These are phyloP conservation scores for Eleusine coracana DNA, from an alignment of 176 grass and related monocot genomes.

Conservation along the genomic window DNA sequence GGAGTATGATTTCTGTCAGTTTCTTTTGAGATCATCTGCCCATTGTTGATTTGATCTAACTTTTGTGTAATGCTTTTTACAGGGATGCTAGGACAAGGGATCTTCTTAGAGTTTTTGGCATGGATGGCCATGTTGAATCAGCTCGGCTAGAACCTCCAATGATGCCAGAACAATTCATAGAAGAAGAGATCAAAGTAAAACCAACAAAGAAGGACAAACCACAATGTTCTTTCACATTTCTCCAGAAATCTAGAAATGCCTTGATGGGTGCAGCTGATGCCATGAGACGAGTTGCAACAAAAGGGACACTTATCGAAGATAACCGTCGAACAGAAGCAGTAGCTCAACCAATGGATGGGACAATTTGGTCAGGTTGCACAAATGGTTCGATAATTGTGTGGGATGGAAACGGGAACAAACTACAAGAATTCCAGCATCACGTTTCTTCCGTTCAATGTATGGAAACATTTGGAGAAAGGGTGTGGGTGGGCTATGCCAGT, in stretches of 20 bases:
- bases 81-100: slow-evolving; percentile 93
- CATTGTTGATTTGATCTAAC: neutral
- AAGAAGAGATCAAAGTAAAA: slow-evolving; percentile 93
- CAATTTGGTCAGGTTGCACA: slow-evolving; percentile 91
- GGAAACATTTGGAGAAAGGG: slow-evolving; percentile 66
- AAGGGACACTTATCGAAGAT: slow-evolving; percentile 81
- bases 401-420: slow-evolving; percentile 70
- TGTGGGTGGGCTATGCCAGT: slow-evolving; percentile 90
- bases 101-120: slow-evolving; percentile 83
- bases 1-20: neutral
- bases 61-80: slow-evolving; percentile 26
- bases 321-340: slow-evolving; percentile 72
- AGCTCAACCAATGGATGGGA: slow-evolving; percentile 66
- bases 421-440: slow-evolving; percentile 76
- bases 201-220: slow-evolving; percentile 78
- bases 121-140: slow-evolving; percentile 74
- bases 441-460: slow-evolving; percentile 82
- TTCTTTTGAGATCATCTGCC: neutral
- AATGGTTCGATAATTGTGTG: slow-evolving; percentile 86
- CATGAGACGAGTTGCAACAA: slow-evolving; percentile 82
- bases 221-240: slow-evolving; percentile 67
- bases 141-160: slow-evolving; percentile 53
- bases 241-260: slow-evolving; percentile 88
- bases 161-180: slow-evolving; percentile 70
- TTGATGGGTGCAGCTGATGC: slow-evolving; percentile 85